These are phyloP conservation scores for Eudorina sp. DNA, from an alignment of 139 green algal species.

Conservation along the genomic window DNA sequence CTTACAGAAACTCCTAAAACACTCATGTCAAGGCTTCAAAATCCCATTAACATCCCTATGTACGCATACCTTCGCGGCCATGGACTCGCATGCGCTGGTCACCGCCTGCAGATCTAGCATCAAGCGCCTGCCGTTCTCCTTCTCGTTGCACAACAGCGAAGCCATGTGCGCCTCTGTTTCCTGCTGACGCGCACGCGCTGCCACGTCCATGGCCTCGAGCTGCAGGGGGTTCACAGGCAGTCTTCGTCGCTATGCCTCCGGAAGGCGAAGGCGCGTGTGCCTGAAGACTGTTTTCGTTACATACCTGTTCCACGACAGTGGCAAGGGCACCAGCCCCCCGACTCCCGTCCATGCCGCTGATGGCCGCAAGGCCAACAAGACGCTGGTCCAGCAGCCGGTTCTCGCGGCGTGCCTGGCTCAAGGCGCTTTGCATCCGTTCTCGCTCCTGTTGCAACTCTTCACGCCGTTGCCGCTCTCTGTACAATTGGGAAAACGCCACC, in stretches of 20 bases:
- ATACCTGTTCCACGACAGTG: background rate
- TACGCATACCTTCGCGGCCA: background rate
- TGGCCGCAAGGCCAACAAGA: slow-evolving; percentile 20
- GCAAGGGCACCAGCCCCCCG: background rate
- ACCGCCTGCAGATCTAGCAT: background rate
- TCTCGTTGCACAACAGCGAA: background rate
- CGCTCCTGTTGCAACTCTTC: slow-evolving; percentile 36
- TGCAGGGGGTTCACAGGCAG: no score
- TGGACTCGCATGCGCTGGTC: background rate
- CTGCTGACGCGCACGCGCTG: background rate
- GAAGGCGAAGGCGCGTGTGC: no score
- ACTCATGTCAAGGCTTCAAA: no score
- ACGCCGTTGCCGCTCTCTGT: slow-evolving; percentile 1
- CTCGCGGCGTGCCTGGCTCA: background rate
- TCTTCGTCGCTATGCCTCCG: no score
- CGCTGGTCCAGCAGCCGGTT: slow-evolving; percentile 30
- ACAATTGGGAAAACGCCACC: no score
- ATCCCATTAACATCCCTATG: no score
- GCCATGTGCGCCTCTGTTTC: background rate
- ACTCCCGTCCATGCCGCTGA: slow-evolving; percentile 11
- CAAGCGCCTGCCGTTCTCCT: background rate
- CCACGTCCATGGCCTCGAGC: slow-evolving; percentile 11
- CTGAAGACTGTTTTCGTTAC: no score
- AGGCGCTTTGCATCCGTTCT: background rate
- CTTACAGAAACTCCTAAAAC: no score